Base-by-base conservation (phyloP, 2,329 filamentous ascomycete species). In the Botryotinia calthae region DNA sequence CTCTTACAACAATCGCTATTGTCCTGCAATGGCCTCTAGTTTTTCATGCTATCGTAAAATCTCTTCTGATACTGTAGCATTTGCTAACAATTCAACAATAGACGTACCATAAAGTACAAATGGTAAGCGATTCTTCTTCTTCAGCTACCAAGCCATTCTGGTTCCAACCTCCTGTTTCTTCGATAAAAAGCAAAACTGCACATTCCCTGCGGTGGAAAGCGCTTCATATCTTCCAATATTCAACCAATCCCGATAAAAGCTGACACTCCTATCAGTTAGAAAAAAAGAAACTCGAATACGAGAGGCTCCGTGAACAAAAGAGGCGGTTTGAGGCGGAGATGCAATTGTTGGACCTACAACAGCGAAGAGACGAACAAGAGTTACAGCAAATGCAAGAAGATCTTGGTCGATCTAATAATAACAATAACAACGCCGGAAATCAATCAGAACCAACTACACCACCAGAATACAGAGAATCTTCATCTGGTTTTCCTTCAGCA, bases 401-500 rank as follows among this genome's bases (percentile, higher is more conserved):
- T 77, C 87, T 97, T 73, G 86, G 86, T 59, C 85, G 88, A 76
- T 86, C 86, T 73, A 84, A 82, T 79, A 71, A 71, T 34, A 81
- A 77, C 78, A 85, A 82, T 73, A 81, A 86, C 78, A 76, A 70
- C 67, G 72, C 73, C 56, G 93, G 93, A 71, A 92, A 95, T 79
- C 93, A 97, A 81, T 97, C 93, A 78, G 95, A 98, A 83, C 96
- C 96, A 25, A 98, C 96, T 2, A 99, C 96, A 34, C 96, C 96
- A 34, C 96, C 96, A 46, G 96, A 98, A 82, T 95, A 96, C 82
- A 91, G 90, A 78, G 94, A 97, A 76, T 89, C 84, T 20, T 82
- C 82, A 73, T 85, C 89, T 75, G 91, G 91, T 61, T 95, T 97
- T 79, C 90, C 92, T 72, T 90, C 90, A 79, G 90, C 92, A 77